Evolutionary conservation across 2,329 filamentous ascomycete species (phyloP).

Genomic region (Aspergillus sp.): DNA sequence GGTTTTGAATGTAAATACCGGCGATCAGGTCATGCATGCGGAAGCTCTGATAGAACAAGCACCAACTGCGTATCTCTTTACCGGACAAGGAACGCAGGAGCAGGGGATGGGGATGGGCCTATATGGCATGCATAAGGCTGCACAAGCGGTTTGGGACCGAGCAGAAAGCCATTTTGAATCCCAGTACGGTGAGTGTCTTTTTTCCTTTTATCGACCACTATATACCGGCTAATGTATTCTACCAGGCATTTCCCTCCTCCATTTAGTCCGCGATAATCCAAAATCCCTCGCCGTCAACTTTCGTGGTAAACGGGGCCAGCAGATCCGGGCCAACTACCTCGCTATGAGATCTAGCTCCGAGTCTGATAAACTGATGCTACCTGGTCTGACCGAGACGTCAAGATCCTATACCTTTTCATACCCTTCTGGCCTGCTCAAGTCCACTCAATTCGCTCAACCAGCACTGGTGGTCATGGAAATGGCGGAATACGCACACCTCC

Average conservation of each 20-base stretch:
- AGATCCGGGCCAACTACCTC: conserved; percentile 96
- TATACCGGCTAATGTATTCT: neutral
- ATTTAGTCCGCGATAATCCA: conserved; percentile 97
- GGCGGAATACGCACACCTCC: conserved; percentile 97
- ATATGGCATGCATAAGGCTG: conserved; percentile 86
- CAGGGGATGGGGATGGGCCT: conserved; percentile 99
- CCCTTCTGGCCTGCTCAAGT: conserved; percentile 84
- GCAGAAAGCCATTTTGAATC: conserved; percentile 95
- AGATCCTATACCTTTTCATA: conserved; percentile 93
- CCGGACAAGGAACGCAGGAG: conserved; percentile 93
- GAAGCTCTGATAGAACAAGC: conserved; percentile 88
- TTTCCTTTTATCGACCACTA: too few relatives aligned
- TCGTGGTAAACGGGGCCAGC: conserved; percentile 88
- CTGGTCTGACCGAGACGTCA: conserved; percentile 85
- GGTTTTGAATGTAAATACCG: neutral
- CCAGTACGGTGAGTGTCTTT: conserved; percentile 67
- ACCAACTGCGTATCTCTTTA: conserved; percentile 91
- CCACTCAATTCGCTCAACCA: conserved; percentile 95
- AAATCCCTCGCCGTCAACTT: conserved; percentile 97
- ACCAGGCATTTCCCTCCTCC: conserved; percentile 75
- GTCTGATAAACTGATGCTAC: conserved; percentile 97
- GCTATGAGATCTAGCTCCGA: conserved; percentile 68
- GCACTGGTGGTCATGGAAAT: conserved; percentile 97
- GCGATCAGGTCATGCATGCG: neutral
- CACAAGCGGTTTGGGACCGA: conserved; percentile 91